Conservation (phyloP, 306 rosid species). For the Prunus mira region DNA sequence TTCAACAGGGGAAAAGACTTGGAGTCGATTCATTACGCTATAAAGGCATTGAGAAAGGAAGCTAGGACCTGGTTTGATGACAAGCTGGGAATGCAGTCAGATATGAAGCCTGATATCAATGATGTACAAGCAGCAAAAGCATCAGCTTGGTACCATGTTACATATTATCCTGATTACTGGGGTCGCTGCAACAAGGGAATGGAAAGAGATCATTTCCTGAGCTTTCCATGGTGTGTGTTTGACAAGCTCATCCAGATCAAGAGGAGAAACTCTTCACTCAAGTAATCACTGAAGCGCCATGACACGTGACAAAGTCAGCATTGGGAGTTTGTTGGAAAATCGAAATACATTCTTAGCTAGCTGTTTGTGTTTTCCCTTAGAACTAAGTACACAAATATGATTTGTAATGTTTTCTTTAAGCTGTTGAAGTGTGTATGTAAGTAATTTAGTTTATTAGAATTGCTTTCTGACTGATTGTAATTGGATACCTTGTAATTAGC, state of each 20-base stretch:
- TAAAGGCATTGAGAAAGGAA: slow-evolving; percentile 39
- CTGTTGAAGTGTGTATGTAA: neutral
- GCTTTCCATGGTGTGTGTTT: slow-evolving; percentile 42
- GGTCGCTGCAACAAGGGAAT: slow-evolving; percentile 29
- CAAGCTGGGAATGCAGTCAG: neutral
- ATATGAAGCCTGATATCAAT: neutral
- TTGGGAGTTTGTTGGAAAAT: neutral
- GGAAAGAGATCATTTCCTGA: slow-evolving; percentile 34
- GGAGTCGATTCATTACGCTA: slow-evolving; percentile 49
- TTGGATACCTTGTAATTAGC: too few relatives aligned
- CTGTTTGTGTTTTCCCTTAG: neutral
- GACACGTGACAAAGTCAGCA: neutral
- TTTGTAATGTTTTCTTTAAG: neutral
- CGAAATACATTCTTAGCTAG: too few relatives aligned
- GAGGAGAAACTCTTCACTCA: neutral
- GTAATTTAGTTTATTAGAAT: too few relatives aligned
- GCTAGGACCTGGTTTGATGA: slow-evolving; percentile 31
- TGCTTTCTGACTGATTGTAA: too few relatives aligned
- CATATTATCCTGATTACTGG: slow-evolving; percentile 38
- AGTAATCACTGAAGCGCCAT: neutral
- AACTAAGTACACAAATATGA: neutral
- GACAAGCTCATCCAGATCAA: slow-evolving; percentile 33
- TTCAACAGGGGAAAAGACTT: slow-evolving; percentile 43
- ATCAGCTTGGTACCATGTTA: slow-evolving; percentile 52
- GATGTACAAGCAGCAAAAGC: slow-evolving; percentile 36